Conservation (phyloP, 1,284 basidiomycete genomes). For the Ceratobasidium papillatum region DNA sequence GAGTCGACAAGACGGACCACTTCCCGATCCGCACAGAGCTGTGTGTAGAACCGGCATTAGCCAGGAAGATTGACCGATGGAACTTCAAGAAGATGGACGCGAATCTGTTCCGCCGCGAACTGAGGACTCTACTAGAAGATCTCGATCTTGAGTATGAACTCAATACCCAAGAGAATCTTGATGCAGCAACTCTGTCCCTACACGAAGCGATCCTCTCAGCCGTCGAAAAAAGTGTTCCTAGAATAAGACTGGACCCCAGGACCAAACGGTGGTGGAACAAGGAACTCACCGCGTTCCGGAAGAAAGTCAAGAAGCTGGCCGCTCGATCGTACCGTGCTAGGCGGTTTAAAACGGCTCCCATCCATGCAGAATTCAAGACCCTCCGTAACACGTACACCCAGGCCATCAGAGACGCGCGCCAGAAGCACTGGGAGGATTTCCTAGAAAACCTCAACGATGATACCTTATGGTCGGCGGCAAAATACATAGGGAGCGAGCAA, state of each 20-base stretch:
- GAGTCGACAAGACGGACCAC: not conserved
- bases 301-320: not conserved
- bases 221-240: not conserved
- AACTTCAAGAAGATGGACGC: slow-evolving; percentile 39
- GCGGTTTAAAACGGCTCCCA: not conserved
- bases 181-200: not conserved
- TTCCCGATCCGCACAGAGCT: slow-evolving; percentile 1
- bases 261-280: slow-evolving; percentile 35
- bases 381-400: not conserved
- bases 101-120: slow-evolving; percentile 20
- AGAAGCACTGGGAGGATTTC: slow-evolving; percentile 38
- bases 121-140: not conserved
- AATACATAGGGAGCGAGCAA: slow-evolving; percentile 6
- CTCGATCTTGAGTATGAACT: not conserved
- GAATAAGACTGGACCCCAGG: not conserved
- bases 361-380: not conserved
- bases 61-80: not conserved
- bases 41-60: not conserved
- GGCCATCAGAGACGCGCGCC: slow-evolving; percentile 28
- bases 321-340: not conserved
- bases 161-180: not conserved
- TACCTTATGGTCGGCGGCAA: slow-evolving; percentile 35
- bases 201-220: not conserved
- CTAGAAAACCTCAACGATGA: slow-evolving; percentile 33
- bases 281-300: slow-evolving; percentile 18